Evolutionary conservation across 345 rosid species (phyloP).

Genomic region (Moricandia moricandioides): DNA sequence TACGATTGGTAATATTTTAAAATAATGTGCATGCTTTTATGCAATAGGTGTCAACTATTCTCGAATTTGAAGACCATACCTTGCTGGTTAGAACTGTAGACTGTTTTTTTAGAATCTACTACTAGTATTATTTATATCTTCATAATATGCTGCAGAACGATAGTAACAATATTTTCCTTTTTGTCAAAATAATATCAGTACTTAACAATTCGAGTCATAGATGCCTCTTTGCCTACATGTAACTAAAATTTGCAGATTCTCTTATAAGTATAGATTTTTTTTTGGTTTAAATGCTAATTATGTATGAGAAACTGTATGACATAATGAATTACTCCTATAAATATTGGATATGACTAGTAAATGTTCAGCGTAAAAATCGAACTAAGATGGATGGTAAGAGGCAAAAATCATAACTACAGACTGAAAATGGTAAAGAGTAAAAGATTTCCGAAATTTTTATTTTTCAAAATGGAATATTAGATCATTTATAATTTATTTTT

Average conservation of each 20-base stretch:
- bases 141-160: background rate
- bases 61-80: slow-evolving; percentile 9
- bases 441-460: background rate
- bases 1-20: slow-evolving; percentile 2
- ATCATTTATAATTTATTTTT: too few relatives aligned
- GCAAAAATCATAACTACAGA: background rate
- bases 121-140: background rate
- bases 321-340: background rate
- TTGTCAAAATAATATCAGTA: background rate
- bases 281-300: background rate
- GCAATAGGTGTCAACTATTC: slow-evolving; percentile 20
- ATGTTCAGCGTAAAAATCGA: background rate
- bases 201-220: background rate
- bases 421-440: background rate
- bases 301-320: background rate
- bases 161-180: background rate
- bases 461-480: background rate
- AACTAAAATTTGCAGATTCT: too few relatives aligned
- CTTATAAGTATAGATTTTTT: background rate
- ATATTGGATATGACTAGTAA: background rate
- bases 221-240: background rate
- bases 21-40: slow-evolving; percentile 21
- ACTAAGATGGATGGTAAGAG: background rate
- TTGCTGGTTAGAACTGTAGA: background rate
- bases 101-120: slow-evolving; percentile 4